Evolutionary conservation across 208 protist species (phyloP).

Genomic region (Leishmania tropica): DNA sequence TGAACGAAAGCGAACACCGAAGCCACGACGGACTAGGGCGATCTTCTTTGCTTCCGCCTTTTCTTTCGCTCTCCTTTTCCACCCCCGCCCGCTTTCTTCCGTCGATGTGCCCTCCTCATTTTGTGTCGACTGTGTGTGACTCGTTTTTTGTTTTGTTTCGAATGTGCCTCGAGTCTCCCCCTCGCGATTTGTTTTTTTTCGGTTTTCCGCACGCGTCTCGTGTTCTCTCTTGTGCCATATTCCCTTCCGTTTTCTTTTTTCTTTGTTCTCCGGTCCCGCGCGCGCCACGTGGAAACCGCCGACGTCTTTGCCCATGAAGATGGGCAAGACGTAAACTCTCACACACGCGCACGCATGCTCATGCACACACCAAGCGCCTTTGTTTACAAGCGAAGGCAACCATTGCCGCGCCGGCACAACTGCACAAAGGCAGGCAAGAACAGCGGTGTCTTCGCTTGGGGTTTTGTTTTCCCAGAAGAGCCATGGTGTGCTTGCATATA

Average conservation of each 20-base stretch:
- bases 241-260: not conserved
- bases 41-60: not conserved
- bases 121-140: not conserved
- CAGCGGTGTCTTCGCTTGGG: too few relatives aligned
- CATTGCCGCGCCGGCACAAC: too few relatives aligned
- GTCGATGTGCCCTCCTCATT: not conserved
- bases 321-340: not conserved
- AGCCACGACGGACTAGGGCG: not conserved
- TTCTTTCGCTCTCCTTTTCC: not conserved
- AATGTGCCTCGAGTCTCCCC: not conserved
- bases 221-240: not conserved
- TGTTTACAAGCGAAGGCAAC: too few relatives aligned
- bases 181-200: not conserved
- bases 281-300: not conserved
- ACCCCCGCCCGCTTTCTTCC: not conserved
- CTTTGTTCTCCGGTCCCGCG: not conserved
- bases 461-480: too few relatives aligned
- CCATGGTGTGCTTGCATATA: too few relatives aligned
- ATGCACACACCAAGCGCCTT: too few relatives aligned
- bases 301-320: not conserved
- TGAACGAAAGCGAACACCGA: not conserved
- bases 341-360: not conserved
- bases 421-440: too few relatives aligned
- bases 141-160: not conserved
- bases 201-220: not conserved